Percentiles rank a stretch among this genome's conserved stretches.
Conservation (phyloP, 345 rosid genomes). For the Gossypium herbaceum region DNA sequence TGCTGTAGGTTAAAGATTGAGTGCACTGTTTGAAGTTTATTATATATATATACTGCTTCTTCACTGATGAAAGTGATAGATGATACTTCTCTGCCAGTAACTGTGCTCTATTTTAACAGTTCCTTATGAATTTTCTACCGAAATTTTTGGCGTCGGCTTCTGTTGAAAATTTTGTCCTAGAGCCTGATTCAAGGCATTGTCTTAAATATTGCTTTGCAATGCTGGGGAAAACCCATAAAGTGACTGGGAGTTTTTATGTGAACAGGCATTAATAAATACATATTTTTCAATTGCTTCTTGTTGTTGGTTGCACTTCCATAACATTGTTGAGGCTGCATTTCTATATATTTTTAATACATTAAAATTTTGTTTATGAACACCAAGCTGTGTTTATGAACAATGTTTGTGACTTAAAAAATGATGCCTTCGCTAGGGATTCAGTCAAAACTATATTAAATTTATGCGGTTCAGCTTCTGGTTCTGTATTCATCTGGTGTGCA, state of each 20-base stretch:
- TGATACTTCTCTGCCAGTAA: neutral
- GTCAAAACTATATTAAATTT: neutral
- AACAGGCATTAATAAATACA: neutral
- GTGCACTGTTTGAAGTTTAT: neutral
- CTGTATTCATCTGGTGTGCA: conserved; percentile 1
- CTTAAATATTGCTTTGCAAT: neutral
- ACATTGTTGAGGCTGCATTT: neutral
- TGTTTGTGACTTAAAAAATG: conserved; percentile 2
- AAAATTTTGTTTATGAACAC: neutral
- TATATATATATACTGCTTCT: neutral
- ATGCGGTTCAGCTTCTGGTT: conserved; percentile 1
- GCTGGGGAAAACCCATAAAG: neutral
- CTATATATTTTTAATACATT: neutral
- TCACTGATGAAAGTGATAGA: neutral
- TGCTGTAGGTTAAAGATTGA: neutral
- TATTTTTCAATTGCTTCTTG: neutral
- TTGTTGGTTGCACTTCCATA: neutral
- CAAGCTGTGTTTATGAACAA: neutral
- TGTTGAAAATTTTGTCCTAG: neutral
- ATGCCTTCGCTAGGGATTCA: neutral
- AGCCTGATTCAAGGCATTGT: neutral
- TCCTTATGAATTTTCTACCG: neutral
- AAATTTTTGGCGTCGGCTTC: neutral
- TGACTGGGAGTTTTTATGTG: neutral
- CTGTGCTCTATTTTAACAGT: neutral